Percentiles rank a stretch among this genome's conserved stretches.
phyloP scores from a whole-genome alignment of 2,329 filamentous ascomycete species.

The Immersiporthe knoxdaviesiana region DNA sequence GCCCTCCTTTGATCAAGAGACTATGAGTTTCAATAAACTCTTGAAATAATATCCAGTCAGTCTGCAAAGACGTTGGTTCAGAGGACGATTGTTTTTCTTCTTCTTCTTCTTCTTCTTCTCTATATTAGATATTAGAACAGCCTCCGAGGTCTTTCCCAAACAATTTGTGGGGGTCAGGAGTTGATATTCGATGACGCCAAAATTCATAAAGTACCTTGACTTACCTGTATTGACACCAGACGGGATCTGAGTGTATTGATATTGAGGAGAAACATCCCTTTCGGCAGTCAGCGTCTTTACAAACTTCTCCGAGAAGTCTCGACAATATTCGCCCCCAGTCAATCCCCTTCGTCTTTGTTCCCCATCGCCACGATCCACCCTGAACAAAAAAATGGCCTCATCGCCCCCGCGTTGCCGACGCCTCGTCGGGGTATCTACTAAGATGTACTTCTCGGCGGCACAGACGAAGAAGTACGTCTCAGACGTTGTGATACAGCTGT shows the following conservation, averaged over 20 bases:
- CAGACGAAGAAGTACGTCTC: constrained; percentile 62
- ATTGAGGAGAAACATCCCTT: neutral
- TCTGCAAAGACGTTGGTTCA: neutral
- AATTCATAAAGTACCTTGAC: neutral
- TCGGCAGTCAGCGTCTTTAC: neutral
- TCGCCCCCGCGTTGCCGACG: constrained; percentile 55
- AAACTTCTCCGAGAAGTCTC: too few relatives aligned
- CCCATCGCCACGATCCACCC: neutral
- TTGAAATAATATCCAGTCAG: neutral
- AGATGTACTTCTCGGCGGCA: constrained; percentile 72
- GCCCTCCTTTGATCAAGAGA: too few relatives aligned
- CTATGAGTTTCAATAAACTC: neutral
- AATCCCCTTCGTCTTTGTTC: too few relatives aligned
- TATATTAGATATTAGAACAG: too few relatives aligned
- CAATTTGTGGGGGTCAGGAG: neutral
- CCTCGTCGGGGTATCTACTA: constrained; percentile 63
- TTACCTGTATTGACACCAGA: neutral
- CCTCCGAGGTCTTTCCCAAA: neutral
- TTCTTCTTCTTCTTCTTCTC: too few relatives aligned
- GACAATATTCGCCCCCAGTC: too few relatives aligned
- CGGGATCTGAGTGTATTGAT: neutral
- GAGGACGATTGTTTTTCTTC: neutral
- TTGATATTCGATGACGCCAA: neutral
- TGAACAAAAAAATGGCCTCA: constrained; percentile 32
- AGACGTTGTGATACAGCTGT: constrained; percentile 51